phyloP scores from a whole-genome alignment of 345 rosid genomes.

The Erucastrum elatum region DNA sequence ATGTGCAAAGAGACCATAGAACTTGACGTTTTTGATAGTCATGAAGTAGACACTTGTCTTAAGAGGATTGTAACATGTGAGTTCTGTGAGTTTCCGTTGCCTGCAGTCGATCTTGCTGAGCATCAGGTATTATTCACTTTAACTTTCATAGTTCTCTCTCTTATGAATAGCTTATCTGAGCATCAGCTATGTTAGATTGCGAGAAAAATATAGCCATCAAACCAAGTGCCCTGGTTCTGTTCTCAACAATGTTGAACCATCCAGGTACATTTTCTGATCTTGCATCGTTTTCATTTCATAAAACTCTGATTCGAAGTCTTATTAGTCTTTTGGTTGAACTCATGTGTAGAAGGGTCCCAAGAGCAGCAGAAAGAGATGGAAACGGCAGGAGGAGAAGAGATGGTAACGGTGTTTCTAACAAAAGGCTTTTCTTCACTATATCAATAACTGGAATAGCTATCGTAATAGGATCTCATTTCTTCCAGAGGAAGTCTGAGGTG shows the following conservation, averaged over 20 bases:
- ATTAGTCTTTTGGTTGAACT: slow-evolving; percentile 5
- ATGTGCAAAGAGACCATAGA: slow-evolving; percentile 88
- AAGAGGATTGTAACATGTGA: slow-evolving; percentile 93
- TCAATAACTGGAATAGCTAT: slow-evolving; percentile 94
- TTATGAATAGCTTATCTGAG: slow-evolving; percentile 38
- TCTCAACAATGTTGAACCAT: slow-evolving; percentile 60
- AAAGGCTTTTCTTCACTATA: slow-evolving; percentile 71
- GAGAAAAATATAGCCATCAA: slow-evolving; percentile 83
- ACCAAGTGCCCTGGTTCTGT: slow-evolving; percentile 62
- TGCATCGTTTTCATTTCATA: too few relatives aligned
- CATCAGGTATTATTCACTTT: slow-evolving; percentile 81
- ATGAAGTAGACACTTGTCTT: slow-evolving; percentile 86
- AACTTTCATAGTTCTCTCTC: background rate
- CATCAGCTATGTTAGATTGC: slow-evolving; percentile 74
- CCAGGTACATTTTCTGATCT: slow-evolving; percentile 61
- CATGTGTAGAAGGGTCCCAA: slow-evolving; percentile 52
- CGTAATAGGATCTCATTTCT: slow-evolving; percentile 77
- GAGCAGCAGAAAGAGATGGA: slow-evolving; percentile 64
- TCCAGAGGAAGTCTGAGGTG: slow-evolving; percentile 60
- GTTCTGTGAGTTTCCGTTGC: slow-evolving; percentile 94
- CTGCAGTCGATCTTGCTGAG: slow-evolving; percentile 87
- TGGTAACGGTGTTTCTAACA: slow-evolving; percentile 59
- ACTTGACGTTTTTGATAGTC: slow-evolving; percentile 71
- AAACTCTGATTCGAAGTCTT: too few relatives aligned
- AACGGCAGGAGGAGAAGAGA: slow-evolving; percentile 58